phyloP scores from a whole-genome alignment of 306 rosid genomes.

The Astragalus membranaceus region DNA sequence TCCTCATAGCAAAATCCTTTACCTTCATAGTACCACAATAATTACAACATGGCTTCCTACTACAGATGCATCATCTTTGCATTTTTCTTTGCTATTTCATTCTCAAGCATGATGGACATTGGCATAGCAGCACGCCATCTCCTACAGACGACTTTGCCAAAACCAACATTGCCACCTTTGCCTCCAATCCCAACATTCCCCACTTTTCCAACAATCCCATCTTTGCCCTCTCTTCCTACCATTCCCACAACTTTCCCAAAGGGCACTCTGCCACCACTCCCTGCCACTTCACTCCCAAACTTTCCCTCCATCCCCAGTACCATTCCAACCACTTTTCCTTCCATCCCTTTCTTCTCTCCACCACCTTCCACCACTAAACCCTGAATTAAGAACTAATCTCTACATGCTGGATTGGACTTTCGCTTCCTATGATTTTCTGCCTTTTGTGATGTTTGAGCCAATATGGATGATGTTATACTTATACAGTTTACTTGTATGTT shows the following conservation, averaged over 20 bases:
- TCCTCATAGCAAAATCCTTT: background rate
- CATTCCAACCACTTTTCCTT: background rate
- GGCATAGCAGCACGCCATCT: slow-evolving; percentile 4
- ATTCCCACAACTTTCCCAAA: background rate
- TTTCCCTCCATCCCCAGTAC: background rate
- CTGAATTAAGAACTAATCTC: background rate
- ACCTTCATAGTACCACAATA: background rate
- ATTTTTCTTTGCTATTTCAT: slow-evolving; percentile 2
- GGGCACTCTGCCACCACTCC: background rate
- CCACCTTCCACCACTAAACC: background rate
- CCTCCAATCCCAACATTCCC: background rate
- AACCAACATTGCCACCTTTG: background rate
- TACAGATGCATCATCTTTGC: background rate
- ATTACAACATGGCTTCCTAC: background rate
- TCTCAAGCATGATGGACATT: slow-evolving; percentile 10
- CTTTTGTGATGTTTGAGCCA: no score
- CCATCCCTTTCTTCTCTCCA: background rate
- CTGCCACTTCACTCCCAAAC: background rate
- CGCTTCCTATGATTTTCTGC: no score
- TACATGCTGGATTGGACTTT: no score
- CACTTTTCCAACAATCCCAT: background rate
- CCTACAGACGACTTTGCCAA: background rate
- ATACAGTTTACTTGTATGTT: no score
- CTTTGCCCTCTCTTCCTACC: background rate
- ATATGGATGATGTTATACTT: no score